Conservation (phyloP, 176 grass and related monocot species). For the Phoenix roebelenii region DNA sequence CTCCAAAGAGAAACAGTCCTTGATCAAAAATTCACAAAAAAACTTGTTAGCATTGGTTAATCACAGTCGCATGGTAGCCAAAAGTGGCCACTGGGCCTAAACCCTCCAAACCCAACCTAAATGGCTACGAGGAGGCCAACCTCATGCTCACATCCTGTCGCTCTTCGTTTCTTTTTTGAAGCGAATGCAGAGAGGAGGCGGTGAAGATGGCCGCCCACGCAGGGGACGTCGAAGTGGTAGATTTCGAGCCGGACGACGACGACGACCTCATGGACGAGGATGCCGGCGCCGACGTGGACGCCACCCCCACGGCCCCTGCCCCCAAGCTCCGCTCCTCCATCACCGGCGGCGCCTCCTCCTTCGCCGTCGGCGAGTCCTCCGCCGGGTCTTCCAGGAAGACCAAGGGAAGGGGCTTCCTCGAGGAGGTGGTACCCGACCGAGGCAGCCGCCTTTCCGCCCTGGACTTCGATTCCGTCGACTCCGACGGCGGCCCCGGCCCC, state of each 20-base stretch:
- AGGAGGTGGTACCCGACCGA: slow-evolving; percentile 33
- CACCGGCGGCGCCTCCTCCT: slow-evolving; percentile 32
- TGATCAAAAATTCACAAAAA: no score
- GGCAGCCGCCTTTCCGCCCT: slow-evolving; percentile 28
- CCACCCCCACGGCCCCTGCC: slow-evolving; percentile 18
- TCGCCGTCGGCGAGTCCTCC: neutral
- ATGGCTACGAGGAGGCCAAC: no score
- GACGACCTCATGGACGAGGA: slow-evolving; percentile 98
- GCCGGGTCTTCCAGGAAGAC: slow-evolving; percentile 28
- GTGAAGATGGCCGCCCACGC: slow-evolving; percentile 29
- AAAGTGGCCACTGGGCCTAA: no score
- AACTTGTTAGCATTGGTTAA: no score
- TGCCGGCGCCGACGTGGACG: slow-evolving; percentile 8
- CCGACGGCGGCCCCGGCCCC: slow-evolving; percentile 57
- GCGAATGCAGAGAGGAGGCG: neutral
- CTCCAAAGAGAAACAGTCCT: no score
- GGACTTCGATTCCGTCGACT: slow-evolving; percentile 47
- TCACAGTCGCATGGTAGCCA: no score
- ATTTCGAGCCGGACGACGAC: slow-evolving; percentile 79
- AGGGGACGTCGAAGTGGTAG: slow-evolving; percentile 61
- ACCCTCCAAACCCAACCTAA: no score
- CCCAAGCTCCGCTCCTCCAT: slow-evolving; percentile 66
- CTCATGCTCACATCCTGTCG: no score
- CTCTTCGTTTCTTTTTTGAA: neutral
- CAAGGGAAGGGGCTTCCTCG: slow-evolving; percentile 83